These are phyloP conservation scores for Ilex paraguariensis DNA, from an alignment of 305 asterid species.

Conservation along the genomic window DNA sequence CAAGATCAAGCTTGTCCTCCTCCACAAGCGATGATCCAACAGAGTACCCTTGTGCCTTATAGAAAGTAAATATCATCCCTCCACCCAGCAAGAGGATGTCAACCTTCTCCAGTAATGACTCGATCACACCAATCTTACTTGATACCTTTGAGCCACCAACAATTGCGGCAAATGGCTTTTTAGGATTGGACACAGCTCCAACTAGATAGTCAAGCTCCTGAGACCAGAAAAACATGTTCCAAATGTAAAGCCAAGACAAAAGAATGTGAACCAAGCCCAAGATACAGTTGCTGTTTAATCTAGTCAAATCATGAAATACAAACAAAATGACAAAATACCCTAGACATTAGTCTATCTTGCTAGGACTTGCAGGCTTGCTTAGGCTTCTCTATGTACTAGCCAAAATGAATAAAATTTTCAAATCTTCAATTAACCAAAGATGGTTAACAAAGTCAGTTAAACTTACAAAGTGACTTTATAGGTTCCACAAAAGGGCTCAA, in stretches of 20 bases:
- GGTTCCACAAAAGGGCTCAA: too few relatives aligned
- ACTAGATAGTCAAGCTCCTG: conserved; percentile 92
- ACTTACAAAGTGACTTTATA: too few relatives aligned
- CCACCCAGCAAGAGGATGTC: conserved; percentile 79
- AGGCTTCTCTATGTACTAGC: too few relatives aligned
- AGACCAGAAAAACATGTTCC: conserved; percentile 5
- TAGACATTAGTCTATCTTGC: too few relatives aligned
- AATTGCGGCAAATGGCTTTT: conserved; percentile 92
- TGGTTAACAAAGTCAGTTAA: too few relatives aligned
- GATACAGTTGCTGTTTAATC: too few relatives aligned
- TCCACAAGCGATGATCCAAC: conserved; percentile 93
- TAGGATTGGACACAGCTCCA: conserved; percentile 82
- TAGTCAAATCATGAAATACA: too few relatives aligned
- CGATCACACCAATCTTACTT: conserved; percentile 71
- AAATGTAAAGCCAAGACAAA: neutral
- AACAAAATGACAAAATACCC: too few relatives aligned
- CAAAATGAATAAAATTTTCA: too few relatives aligned
- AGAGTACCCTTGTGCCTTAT: conserved; percentile 75
- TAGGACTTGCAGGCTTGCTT: too few relatives aligned
- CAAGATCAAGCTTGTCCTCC: conserved; percentile 79
- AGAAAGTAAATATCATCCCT: conserved; percentile 89
- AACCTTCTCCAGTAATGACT: conserved; percentile 71
- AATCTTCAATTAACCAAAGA: too few relatives aligned
- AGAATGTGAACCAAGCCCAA: neutral
- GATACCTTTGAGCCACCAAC: conserved; percentile 97